These are phyloP conservation scores for Lactifluus pinguis DNA, from an alignment of 768 basidiomycete genomes.

Conservation along the genomic window DNA sequence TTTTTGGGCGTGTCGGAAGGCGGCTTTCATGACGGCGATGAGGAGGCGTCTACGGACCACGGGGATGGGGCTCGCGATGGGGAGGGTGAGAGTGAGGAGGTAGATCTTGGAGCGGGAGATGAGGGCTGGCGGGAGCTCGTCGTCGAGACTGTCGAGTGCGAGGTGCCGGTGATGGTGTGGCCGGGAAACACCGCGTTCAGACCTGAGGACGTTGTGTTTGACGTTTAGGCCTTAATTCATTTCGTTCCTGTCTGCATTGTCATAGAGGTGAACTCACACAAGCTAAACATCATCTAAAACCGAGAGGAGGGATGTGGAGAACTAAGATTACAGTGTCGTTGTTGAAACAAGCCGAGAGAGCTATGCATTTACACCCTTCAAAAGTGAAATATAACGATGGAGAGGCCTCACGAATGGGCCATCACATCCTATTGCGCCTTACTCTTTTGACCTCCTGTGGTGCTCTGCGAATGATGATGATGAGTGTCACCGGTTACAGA, in stretches of 20 bases:
- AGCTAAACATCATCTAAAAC: too few relatives aligned
- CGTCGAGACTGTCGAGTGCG: constrained; percentile 89
- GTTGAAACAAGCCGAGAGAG: background rate
- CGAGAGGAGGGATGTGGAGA: too few relatives aligned
- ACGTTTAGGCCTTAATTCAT: constrained; percentile 34
- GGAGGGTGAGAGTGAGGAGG: constrained; percentile 8
- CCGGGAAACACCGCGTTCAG: constrained; percentile 85
- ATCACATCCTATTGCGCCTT: constrained; percentile 18
- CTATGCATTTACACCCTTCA: constrained; percentile 1
- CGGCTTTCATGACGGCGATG: constrained; percentile 54
- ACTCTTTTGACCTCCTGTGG: constrained; percentile 15
- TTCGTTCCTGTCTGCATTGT: too few relatives aligned
- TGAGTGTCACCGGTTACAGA: background rate
- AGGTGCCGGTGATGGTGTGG: constrained; percentile 83
- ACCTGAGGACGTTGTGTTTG: constrained; percentile 69
- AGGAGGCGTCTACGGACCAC: constrained; percentile 31
- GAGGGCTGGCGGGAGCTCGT: constrained; percentile 54
- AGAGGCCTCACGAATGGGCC: background rate
- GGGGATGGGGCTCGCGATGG: background rate
- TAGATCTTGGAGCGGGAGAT: constrained; percentile 26
- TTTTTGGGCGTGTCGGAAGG: constrained; percentile 35
- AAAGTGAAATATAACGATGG: background rate
- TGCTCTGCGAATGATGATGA: constrained; percentile 1
- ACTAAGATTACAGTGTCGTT: background rate
- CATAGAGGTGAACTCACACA: too few relatives aligned